These are phyloP conservation scores for Epichloe amarillans DNA, from an alignment of 2,329 filamentous ascomycete genomes.

Conservation along the genomic window DNA sequence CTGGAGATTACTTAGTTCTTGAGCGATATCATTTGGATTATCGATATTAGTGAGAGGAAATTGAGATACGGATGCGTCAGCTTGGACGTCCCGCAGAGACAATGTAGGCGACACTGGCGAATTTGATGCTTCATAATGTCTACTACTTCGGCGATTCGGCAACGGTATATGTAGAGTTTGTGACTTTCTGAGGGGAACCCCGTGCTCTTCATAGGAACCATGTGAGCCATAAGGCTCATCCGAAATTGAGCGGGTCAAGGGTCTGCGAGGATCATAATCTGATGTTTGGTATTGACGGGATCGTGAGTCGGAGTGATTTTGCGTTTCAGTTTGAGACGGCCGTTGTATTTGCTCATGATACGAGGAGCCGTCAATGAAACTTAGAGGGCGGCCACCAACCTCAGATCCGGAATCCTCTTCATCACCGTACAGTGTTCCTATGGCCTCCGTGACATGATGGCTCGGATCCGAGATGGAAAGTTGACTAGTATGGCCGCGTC, in stretches of 20 bases:
- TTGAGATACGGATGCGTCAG: conserved; percentile 48
- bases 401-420: conserved; percentile 49
- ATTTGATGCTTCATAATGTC: conserved; percentile 27
- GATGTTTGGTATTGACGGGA: conserved; percentile 16
- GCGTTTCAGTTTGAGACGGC: conserved; percentile 10
- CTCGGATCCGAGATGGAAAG: conserved; percentile 70
- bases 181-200: conserved; percentile 25
- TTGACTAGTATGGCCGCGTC: conserved; percentile 44
- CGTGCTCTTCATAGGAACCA: conserved; percentile 19
- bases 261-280: conserved; percentile 25
- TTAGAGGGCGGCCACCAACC: conserved; percentile 47
- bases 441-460: conserved; percentile 90
- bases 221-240: conserved; percentile 24
- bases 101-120: conserved; percentile 38
- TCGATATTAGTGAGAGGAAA: conserved; percentile 85
- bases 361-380: conserved; percentile 50
- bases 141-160: conserved; percentile 26
- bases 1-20: conserved; percentile 85
- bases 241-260: conserved; percentile 31
- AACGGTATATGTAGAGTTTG: conserved; percentile 28
- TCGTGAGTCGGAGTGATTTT: conserved; percentile 1
- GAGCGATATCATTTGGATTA: conserved; percentile 75
- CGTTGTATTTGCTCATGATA: conserved; percentile 37
- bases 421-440: conserved; percentile 80
- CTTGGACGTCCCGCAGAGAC: conserved; percentile 40